Evolutionary conservation across 148 eudicot genomes (phyloP), one percentile per base, ranked within the genome.

Genomic region (Talinum fruticosum): DNA sequence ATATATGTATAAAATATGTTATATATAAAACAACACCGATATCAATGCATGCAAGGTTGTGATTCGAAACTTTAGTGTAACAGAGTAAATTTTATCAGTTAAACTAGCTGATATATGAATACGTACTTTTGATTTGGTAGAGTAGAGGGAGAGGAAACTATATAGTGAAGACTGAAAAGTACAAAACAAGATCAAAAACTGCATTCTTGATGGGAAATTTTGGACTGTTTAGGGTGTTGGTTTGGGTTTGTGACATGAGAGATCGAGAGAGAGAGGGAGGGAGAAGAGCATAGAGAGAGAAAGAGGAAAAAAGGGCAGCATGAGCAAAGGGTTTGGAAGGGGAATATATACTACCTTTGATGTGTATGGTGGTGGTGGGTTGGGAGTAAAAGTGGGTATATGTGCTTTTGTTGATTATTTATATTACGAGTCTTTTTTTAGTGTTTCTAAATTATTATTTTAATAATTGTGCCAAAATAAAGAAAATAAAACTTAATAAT

Each of bases 211-310:
- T 51, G 21, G n/a, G 23, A 51, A 51, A 51, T 16, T 51, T 16
- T 51, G 57, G 57, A 18, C 57, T 16, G 16, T 51, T 16, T 51
- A 13, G 57, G 23, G 57, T 1, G 64, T 51, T 19, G 19, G 57
- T 51, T 18, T 51, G 15, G 57, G 57, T 51, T 51, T 51, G 57
- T 15, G 15, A 51, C 16, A 51, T 18, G 57, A 51, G 1, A 16
- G 57, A 59, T 28, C n/a, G 64, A 59, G 64, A 59, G 64, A 59
- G 64, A 54, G 62, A 54, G 62, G n/a, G 64, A 24, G 64, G n/a
- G 64, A 59, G 64, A 59, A 1, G 16, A 8, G 10, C 6, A 8
- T 8, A 6, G 64, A 6, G 26, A 28, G 33, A 12, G 30, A 28
- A 62, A 28, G 66, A 28, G 33, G 30, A 29, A 28, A 28, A 62